A percentile compares a stretch with the other conserved stretches of the same genome.
Conservation (phyloP, 805 yeast species). For the Lipomyces japonicus region DNA sequence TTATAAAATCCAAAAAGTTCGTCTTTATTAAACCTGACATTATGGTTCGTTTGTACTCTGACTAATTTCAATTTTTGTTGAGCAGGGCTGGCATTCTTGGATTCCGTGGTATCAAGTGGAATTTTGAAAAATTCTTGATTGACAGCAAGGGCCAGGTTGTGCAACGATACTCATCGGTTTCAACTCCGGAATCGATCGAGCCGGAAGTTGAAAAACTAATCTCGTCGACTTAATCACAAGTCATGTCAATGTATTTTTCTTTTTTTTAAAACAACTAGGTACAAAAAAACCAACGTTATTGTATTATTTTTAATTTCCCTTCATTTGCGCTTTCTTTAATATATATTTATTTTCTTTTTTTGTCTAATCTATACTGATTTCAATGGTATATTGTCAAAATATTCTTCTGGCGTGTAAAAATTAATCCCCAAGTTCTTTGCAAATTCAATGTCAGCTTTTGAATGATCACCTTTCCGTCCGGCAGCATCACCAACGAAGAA, state of each 20-base stretch:
- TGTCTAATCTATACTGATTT: too few relatives aligned
- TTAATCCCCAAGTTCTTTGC: conserved; percentile 54
- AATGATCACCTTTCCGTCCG: conserved; percentile 72
- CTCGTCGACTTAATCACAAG: too few relatives aligned
- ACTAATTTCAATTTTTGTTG: not conserved
- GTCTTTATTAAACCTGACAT: conserved; percentile 1
- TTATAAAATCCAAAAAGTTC: conserved; percentile 60
- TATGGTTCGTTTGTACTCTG: not conserved
- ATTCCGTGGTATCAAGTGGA: conserved; percentile 73
- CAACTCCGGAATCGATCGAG: conserved; percentile 50
- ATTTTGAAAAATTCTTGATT: conserved; percentile 70
- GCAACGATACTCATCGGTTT: conserved; percentile 59
- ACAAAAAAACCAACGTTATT: too few relatives aligned
- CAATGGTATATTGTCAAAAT: too few relatives aligned
- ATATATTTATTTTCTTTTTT: too few relatives aligned
- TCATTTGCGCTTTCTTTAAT: too few relatives aligned
- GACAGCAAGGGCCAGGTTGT: conserved; percentile 56
- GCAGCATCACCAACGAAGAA: conserved; percentile 96
- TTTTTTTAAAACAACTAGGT: too few relatives aligned
- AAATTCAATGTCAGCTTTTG: conserved; percentile 71
- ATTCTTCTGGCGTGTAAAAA: conserved; percentile 72
- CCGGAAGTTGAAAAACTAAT: conserved; percentile 14
- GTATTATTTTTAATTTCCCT: too few relatives aligned
- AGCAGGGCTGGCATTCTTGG: conserved; percentile 51
- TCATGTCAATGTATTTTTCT: too few relatives aligned